phyloP scores from a whole-genome alignment of 2,329 filamentous ascomycete species.

The Neofusicoccum parvum region DNA sequence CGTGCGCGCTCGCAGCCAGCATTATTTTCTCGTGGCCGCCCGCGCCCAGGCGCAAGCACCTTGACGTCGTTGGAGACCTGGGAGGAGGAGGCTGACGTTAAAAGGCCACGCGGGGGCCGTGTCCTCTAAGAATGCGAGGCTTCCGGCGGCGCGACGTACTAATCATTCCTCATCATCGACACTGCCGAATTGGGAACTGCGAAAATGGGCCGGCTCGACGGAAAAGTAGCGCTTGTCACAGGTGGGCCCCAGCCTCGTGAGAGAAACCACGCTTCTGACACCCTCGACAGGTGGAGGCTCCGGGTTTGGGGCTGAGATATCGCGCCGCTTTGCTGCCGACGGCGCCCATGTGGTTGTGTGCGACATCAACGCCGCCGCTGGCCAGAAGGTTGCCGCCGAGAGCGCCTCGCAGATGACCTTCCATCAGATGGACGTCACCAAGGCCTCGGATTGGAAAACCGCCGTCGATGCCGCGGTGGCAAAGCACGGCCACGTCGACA shows the following conservation, averaged over 20 bases:
- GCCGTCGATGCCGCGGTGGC: slow-evolving; percentile 56
- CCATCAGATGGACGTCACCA: slow-evolving; percentile 55
- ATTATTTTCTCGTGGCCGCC: not conserved
- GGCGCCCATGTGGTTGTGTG: slow-evolving; percentile 64
- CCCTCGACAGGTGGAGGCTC: slow-evolving; percentile 55
- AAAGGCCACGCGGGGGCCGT: not conserved
- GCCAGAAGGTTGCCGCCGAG: slow-evolving; percentile 51
- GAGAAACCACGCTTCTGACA: not conserved
- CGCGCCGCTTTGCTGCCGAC: slow-evolving; percentile 60
- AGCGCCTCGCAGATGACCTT: slow-evolving; percentile 37
- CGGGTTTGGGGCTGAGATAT: slow-evolving; percentile 66
- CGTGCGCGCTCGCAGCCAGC: not conserved
- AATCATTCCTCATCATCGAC: not conserved
- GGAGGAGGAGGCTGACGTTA: not conserved
- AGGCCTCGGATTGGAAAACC: slow-evolving; percentile 52
- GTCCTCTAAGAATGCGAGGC: not conserved
- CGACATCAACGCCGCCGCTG: slow-evolving; percentile 60
- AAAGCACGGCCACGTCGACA: slow-evolving; percentile 60
- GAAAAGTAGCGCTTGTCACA: slow-evolving; percentile 61
- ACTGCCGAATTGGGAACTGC: not conserved
- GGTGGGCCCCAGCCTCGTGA: slow-evolving; percentile 30
- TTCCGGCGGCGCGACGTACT: not conserved
- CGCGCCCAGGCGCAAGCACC: not conserved
- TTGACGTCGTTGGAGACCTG: not conserved
- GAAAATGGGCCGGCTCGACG: slow-evolving; percentile 47